A percentile compares a stretch with the other conserved stretches of the same genome.
These are phyloP conservation scores for Suillus paluster DNA, from an alignment of 768 basidiomycete species.

Conservation along the genomic window DNA sequence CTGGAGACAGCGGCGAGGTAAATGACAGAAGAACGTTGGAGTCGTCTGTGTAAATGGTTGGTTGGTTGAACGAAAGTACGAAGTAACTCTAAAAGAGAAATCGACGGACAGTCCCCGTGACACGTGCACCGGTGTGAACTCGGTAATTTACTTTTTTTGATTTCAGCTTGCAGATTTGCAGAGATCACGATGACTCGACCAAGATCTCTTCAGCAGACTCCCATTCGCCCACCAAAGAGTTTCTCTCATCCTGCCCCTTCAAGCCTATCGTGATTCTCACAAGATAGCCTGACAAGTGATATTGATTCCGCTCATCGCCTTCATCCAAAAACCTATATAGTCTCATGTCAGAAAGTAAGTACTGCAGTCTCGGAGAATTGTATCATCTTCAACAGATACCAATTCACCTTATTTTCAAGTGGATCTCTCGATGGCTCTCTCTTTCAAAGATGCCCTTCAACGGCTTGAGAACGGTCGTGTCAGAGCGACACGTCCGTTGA, in stretches of 20 bases:
- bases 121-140: conserved; percentile 10
- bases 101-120: no score
- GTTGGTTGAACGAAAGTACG: conserved; percentile 15
- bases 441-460: conserved; percentile 78
- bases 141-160: conserved; percentile 9
- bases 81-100: conserved; percentile 11
- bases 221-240: conserved; percentile 1
- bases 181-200: conserved; percentile 12
- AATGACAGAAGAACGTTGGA: conserved; percentile 13
- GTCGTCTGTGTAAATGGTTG: conserved; percentile 6
- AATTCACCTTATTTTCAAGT: conserved; percentile 21
- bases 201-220: conserved; percentile 9
- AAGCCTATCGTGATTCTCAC: conserved; percentile 12
- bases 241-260: conserved; percentile 9
- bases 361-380: neutral
- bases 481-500: conserved; percentile 83
- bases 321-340: conserved; percentile 20
- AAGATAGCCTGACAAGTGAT: conserved; percentile 13
- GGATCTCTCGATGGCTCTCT: conserved; percentile 66
- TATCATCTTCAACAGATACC: conserved; percentile 24
- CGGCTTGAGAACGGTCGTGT: conserved; percentile 89
- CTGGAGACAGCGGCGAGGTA: conserved; percentile 13
- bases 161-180: neutral
- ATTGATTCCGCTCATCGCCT: conserved; percentile 13
- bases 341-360: conserved; percentile 23